These are phyloP conservation scores for Diplodia mutila DNA, from an alignment of 2,329 filamentous ascomycete genomes.

Conservation along the genomic window DNA sequence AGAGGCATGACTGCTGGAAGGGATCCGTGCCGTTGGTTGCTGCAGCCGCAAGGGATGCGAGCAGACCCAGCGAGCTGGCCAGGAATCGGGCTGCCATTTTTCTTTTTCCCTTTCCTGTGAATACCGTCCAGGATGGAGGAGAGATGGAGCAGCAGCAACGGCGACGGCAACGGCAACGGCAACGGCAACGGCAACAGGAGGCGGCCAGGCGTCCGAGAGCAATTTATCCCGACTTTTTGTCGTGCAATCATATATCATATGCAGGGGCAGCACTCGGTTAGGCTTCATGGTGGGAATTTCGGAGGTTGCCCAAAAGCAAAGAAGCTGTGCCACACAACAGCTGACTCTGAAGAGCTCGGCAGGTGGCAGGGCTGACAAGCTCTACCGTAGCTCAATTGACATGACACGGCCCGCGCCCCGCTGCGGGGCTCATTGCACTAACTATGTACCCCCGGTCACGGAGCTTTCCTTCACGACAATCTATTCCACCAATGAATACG, in stretches of 20 bases:
- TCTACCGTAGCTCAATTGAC: no score
- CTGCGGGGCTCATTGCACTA: background rate
- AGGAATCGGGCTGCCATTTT: constrained; percentile 2
- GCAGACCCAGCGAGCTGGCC: constrained; percentile 4
- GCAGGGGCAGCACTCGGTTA: constrained; percentile 3
- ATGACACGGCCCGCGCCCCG: constrained; percentile 14
- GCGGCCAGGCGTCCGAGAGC: background rate
- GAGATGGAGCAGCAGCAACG: constrained; percentile 2
- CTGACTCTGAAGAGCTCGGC: background rate
- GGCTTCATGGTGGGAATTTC: background rate
- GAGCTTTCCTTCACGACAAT: background rate
- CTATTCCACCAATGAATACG: constrained; percentile 8
- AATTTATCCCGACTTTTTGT: background rate
- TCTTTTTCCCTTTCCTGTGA: no score
- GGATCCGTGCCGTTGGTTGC: constrained; percentile 6
- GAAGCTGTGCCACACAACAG: constrained; percentile 1
- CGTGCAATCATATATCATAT: background rate
- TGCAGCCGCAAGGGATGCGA: background rate
- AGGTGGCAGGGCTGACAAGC: constrained; percentile 1
- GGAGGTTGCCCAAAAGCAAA: background rate
- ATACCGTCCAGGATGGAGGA: no score
- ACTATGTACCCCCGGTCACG: background rate
- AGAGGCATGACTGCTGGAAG: constrained; percentile 14
- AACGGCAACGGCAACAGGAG: background rate
- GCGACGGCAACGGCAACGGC: background rate